phyloP scores from a whole-genome alignment of 192 early-diverging fungal species.

The Geosiphon pyriformis region DNA sequence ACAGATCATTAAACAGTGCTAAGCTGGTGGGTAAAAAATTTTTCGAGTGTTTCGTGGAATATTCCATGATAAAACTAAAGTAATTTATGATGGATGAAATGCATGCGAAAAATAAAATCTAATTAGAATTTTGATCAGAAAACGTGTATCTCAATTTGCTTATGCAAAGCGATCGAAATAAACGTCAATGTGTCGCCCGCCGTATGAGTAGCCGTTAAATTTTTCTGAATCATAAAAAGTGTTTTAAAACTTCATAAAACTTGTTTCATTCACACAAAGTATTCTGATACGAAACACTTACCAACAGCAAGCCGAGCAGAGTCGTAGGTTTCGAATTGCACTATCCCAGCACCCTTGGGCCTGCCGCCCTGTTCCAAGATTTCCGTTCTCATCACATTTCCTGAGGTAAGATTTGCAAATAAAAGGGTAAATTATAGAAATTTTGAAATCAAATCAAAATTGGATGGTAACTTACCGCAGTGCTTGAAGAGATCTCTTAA shows the following conservation, averaged over 20 bases:
- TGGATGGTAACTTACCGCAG: conserved; percentile 32
- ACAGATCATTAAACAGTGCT: no score
- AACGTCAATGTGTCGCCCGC: conserved; percentile 43
- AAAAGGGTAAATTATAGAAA: neutral
- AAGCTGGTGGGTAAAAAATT: no score
- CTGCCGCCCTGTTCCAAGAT: conserved; percentile 41
- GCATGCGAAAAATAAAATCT: no score
- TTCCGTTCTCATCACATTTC: conserved; percentile 43
- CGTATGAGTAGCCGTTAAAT: conserved; percentile 48
- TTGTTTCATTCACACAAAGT: neutral
- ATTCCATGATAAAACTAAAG: no score
- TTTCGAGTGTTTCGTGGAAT: no score
- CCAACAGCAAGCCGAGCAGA: conserved; percentile 50
- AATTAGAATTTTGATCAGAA: no score
- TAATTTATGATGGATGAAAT: no score
- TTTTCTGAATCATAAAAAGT: conserved; percentile 27
- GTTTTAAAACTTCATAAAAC: neutral
- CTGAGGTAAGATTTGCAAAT: conserved; percentile 23
- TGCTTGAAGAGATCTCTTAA: conserved; percentile 51
- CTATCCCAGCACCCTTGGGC: conserved; percentile 50
- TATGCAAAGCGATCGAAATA: conserved; percentile 30
- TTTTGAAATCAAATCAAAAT: neutral
- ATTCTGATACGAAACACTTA: conserved; percentile 17
- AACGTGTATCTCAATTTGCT: no score
- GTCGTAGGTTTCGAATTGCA: conserved; percentile 44